These are phyloP conservation scores for Mycotypha africana DNA, from an alignment of 371 early-diverging fungal genomes.

Conservation along the genomic window DNA sequence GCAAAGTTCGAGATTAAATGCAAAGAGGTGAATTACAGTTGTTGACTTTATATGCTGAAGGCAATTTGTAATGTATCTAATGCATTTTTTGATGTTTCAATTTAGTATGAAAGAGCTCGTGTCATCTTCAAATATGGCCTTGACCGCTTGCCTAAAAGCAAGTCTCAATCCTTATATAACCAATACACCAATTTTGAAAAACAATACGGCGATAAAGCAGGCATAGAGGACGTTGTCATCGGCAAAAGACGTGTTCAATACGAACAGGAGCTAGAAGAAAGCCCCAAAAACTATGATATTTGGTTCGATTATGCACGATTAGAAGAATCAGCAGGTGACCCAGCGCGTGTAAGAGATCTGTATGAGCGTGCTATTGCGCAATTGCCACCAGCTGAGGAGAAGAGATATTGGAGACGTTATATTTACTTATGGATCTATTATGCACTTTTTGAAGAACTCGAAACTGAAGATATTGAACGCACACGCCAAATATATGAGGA, in stretches of 20 bases:
- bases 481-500: conserved; percentile 83
- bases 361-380: conserved; percentile 95
- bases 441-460: conserved; percentile 91
- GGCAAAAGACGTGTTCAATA: conserved; percentile 86
- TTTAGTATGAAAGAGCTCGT: conserved; percentile 83
- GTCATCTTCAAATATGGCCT: conserved; percentile 94
- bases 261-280: conserved; percentile 75
- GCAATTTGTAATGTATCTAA: too few species aligned
- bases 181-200: conserved; percentile 96
- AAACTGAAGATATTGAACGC: conserved; percentile 76
- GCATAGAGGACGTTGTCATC: conserved; percentile 86
- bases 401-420: conserved; percentile 93
- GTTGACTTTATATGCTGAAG: too few species aligned
- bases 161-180: conserved; percentile 83
- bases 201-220: conserved; percentile 84
- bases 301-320: conserved; percentile 94
- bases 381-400: conserved; percentile 82
- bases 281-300: conserved; percentile 87
- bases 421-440: conserved; percentile 98
- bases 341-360: conserved; percentile 78
- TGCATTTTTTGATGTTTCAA: not conserved
- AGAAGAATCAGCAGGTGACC: conserved; percentile 79
- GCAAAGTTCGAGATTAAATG: conserved; percentile 91
- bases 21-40: conserved; percentile 69
- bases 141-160: conserved; percentile 77